Base-by-base conservation (phyloP, 306 rosid genomes). In the Phaseolus lunatus region DNA sequence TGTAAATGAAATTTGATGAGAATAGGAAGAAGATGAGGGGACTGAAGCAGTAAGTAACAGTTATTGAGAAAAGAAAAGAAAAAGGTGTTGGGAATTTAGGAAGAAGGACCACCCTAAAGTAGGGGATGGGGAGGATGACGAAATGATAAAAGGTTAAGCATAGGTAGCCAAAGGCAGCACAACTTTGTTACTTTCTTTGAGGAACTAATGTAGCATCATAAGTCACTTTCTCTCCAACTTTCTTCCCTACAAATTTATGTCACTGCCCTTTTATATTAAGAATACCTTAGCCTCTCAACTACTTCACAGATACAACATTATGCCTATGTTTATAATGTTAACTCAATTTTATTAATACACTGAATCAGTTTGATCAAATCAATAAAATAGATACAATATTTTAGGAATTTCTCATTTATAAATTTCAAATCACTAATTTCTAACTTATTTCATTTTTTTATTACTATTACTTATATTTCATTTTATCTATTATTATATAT, bases 51-150 rank as follows among this genome's bases (percentile, higher is more conserved):
- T 27, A 63, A 22, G 10, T 7, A 4, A 9, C 3, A 64, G 10
- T 16, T 24, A 77, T 47, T 78, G 80, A 66, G 70, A 53, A 43
- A 77, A 62, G 41, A 35, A 12, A 9, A 37, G 3, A 54, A 63
- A 63, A 50, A 62, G 41, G 5, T 6, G 18, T 10, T 9, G 19
- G 23, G 24, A 24, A 49, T 19, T 61, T 68, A 56, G 41, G 59
- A 23, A 20, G 57, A 67, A 74, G 86, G 80, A 83, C 86, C 86
- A 83, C 77, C 18, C 78, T 82, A 61, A 82, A 52, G 24, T 50
- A 58, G 45, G 76, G 71, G 70, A 82, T 82, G 75, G 71, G 72
- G 77, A 70, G 22, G 72, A 54, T 65, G 71, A 78, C 54, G 79
- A 58, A 78, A 78, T 72, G 52, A 78, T 35, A 83, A 29, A 78